Conservation (phyloP, 805 yeast species). For the Yarrowia divulgata region DNA sequence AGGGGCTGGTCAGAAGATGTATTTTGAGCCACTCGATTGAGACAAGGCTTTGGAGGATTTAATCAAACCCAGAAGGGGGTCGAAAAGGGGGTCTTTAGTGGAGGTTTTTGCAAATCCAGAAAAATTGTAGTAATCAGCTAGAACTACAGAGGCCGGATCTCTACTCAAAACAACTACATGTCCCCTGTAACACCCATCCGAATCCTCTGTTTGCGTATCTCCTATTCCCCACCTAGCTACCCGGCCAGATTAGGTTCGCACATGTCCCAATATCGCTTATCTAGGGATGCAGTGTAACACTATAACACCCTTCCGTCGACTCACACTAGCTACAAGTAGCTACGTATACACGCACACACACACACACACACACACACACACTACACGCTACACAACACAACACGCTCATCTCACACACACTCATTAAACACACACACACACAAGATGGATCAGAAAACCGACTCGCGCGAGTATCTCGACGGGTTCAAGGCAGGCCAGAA, state of each 20-base stretch:
- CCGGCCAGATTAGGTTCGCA: conserved; percentile 14
- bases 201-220: not conserved
- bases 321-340: not conserved
- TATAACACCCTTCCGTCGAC: not conserved
- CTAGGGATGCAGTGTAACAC: conserved; percentile 32
- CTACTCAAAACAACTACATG: no score
- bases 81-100: not conserved
- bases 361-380: conserved; percentile 3
- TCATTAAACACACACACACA: not conserved
- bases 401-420: not conserved
- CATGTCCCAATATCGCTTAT: conserved; percentile 37
- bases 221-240: conserved; percentile 16
- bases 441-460: conserved; percentile 23
- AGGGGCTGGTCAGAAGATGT: not conserved
- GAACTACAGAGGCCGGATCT: no score
- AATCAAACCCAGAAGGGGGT: not conserved
- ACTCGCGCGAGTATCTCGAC: conserved; percentile 35
- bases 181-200: no score
- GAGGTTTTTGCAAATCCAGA: no score
- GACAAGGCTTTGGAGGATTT: not conserved
- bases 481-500: conserved; percentile 39
- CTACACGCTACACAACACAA: not conserved
- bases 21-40: not conserved
- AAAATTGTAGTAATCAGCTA: no score
- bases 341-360: no score